A percentile compares a stretch with the other conserved stretches of the same genome.
These are phyloP conservation scores for Mesembryanthemum crystallinum DNA, from an alignment of 148 eudicot species.

Conservation along the genomic window DNA sequence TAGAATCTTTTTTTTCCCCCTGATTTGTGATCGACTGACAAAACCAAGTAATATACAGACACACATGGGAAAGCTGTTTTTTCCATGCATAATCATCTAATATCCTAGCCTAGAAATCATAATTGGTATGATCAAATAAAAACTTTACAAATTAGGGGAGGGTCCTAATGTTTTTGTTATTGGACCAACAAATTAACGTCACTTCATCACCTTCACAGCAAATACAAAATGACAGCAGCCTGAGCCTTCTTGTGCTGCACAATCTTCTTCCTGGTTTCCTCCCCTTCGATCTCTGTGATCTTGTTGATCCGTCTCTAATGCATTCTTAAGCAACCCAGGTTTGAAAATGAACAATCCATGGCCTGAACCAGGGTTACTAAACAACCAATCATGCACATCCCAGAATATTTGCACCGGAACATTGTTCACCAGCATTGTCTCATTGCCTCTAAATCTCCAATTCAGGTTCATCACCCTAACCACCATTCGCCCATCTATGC, in stretches of 20 bases:
- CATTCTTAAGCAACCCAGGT: conserved; percentile 24
- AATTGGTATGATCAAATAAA: background rate
- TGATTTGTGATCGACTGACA: background rate
- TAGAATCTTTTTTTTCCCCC: too few relatives aligned
- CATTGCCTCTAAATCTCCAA: conserved; percentile 34
- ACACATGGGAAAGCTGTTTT: background rate
- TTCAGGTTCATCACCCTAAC: conserved; percentile 31
- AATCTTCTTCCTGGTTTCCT: background rate
- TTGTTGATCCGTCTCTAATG: conserved; percentile 10
- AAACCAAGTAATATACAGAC: too few relatives aligned
- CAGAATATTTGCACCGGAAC: conserved; percentile 32
- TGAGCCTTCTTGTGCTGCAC: background rate
- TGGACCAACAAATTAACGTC: background rate
- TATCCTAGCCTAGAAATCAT: background rate
- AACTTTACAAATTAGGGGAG: background rate
- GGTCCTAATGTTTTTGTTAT: background rate
- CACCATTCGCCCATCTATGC: conserved; percentile 30
- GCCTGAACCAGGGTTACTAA: conserved; percentile 16
- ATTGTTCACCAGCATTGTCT: conserved; percentile 29
- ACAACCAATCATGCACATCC: conserved; percentile 39
- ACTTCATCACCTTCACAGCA: conserved; percentile 24
- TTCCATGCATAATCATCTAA: conserved; percentile 5
- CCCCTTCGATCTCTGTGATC: background rate
- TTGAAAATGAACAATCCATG: conserved; percentile 33
- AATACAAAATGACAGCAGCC: conserved; percentile 32